Percentiles rank a stretch among this genome's conserved stretches.
Evolutionary conservation across 1,139 yeast species (phyloP).

Genomic region (Scheffersomyces titani): DNA sequence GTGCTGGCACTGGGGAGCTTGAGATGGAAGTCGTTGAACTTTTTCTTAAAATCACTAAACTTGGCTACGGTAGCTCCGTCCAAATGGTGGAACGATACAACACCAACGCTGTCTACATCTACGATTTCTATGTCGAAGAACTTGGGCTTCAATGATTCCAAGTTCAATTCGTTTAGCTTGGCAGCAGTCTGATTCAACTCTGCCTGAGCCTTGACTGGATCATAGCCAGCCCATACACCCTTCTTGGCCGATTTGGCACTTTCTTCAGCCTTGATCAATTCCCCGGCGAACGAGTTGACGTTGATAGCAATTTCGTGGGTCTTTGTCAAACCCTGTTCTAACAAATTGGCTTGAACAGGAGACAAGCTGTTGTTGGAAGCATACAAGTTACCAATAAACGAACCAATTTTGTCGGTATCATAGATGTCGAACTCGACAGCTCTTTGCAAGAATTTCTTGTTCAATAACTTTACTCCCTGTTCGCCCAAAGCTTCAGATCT

Average conservation of each 20-base stretch:
- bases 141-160: conserved; percentile 40
- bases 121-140: conserved; percentile 67
- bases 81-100: conserved; percentile 52
- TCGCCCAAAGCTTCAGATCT: conserved; percentile 47
- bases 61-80: conserved; percentile 35
- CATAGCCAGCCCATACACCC: conserved; percentile 71
- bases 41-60: conserved; percentile 46
- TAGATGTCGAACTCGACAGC: conserved; percentile 70
- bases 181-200: conserved; percentile 23
- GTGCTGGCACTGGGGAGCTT: conserved; percentile 41
- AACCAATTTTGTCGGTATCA: conserved; percentile 76
- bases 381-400: conserved; percentile 73
- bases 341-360: conserved; percentile 65
- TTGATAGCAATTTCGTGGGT: conserved; percentile 67
- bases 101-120: conserved; percentile 51
- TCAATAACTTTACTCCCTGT: conserved; percentile 57
- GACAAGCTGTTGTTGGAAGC: conserved; percentile 43
- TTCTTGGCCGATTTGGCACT: conserved; percentile 53
- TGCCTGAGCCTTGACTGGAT: conserved; percentile 31
- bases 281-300: conserved; percentile 55
- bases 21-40: conserved; percentile 47
- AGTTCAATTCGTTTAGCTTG: conserved; percentile 20
- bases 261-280: conserved; percentile 62
- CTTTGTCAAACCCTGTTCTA: conserved; percentile 65
- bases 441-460: conserved; percentile 64